Conservation (phyloP, 106 monocot genomes). For the Acorus gramineus region DNA sequence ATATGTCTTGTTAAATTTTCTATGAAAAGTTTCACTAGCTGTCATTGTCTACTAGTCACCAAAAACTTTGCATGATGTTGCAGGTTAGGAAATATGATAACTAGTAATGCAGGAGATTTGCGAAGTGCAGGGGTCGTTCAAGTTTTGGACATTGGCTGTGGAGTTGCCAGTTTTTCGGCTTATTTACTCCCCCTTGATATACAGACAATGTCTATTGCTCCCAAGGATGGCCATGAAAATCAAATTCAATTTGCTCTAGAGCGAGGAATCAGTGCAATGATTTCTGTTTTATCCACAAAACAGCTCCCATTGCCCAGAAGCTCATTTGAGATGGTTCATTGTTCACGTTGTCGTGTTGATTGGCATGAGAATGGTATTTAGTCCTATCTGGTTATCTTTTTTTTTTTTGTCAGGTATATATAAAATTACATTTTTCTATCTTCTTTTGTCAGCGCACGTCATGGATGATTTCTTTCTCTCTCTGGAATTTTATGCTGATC, state of each 20-base stretch:
- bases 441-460: not conserved
- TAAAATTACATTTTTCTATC: not conserved
- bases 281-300: constrained; percentile 74
- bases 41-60: not conserved
- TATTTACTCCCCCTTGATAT: constrained; percentile 57
- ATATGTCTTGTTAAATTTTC: too few species aligned
- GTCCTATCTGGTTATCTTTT: not conserved
- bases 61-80: not conserved
- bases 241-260: constrained; percentile 82
- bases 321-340: constrained; percentile 99
- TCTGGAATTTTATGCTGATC: too few species aligned
- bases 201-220: constrained; percentile 75
- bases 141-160: constrained; percentile 88
- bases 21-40: not conserved
- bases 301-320: constrained; percentile 72
- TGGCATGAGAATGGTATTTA: constrained; percentile 96
- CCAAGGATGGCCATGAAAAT: constrained; percentile 82
- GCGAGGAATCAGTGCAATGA: constrained; percentile 72
- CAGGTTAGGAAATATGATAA: constrained; percentile 96
- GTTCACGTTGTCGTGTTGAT: constrained; percentile 96
- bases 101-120: constrained; percentile 71
- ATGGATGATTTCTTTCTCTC: too few species aligned
- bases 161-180: constrained; percentile 79
- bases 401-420: not conserved
- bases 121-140: constrained; percentile 71